Base-by-base conservation (phyloP, 2,329 filamentous ascomycete species). In the Dothidotthia symphoricarpi region DNA sequence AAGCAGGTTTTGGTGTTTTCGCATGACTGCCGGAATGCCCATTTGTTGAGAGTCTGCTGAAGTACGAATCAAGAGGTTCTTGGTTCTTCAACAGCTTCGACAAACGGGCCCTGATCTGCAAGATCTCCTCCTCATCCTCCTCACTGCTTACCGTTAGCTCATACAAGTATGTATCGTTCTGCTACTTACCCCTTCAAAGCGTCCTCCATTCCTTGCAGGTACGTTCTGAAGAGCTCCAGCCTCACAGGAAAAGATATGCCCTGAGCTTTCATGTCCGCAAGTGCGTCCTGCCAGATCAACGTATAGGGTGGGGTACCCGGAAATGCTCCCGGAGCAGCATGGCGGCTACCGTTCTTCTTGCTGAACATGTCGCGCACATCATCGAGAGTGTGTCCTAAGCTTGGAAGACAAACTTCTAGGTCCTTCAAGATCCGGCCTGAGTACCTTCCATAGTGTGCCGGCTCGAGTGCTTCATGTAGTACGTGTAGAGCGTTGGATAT, bases 271-370 rank as follows among this genome's bases (percentile, higher is more conserved):
- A 79, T 72, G 33, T 69, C 68, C 10, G 63, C 53, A 42, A 68
- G 64, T 24, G 80, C 59, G 30, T 74, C 69, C 25, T 69, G 59
- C 78, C 78, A 82, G 17, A 74, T 71, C 17, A 68, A 63, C 39
- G 69, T 66, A 50, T 76, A 76, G 19, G 67, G 55, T 27, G 67
- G 61, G 28, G 60, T 65, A 17, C 66, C 64, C 24, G 62, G 62
- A 36, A 64, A 66, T 15, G 63, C 62, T 53, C 56, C 52, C 42
- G 63, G 63, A 32, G 52, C 47, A 22, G 43, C 28, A 37, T 52
- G 51, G 24, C 52, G 45, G 30, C 32, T 53, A 14, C 49, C 55
- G 33, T 47, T 54, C 42, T 59, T 61, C 63, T 70, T 56, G 27
- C 65, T 70, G 47, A 66, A 66, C 41, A 63, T 63, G 24, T 55